Conservation (phyloP, 441 rosid genomes). For the Mallotus japonicus region DNA sequence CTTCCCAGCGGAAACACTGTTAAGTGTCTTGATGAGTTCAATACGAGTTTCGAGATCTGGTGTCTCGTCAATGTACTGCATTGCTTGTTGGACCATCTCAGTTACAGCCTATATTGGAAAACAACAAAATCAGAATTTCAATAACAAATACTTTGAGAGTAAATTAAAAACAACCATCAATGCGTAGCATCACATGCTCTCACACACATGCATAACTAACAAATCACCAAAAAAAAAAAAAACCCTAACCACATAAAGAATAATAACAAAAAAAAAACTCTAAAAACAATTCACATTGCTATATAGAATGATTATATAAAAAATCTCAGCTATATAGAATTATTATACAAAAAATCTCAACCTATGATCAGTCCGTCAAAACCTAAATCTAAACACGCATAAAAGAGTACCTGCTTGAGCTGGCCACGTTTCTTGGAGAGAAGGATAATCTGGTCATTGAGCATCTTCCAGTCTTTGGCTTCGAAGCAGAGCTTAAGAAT, state of each 20-base stretch:
- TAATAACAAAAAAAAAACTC: no score
- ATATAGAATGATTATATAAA: no score
- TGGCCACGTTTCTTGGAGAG: constrained; percentile 92
- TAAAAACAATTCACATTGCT: no score
- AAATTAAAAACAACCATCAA: not conserved
- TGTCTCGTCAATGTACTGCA: constrained; percentile 88
- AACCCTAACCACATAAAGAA: no score
- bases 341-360: no score
- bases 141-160: not conserved
- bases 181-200: no score
- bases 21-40: constrained; percentile 83
- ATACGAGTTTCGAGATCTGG: constrained; percentile 84
- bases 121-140: not conserved
- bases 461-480: constrained; percentile 80
- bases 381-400: not conserved
- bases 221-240: no score
- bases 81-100: constrained; percentile 98
- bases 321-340: no score
- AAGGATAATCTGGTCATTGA: constrained; percentile 79
- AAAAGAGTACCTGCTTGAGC: constrained; percentile 66
- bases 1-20: constrained; percentile 93
- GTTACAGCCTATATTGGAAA: constrained; percentile 64
- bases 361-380: no score
- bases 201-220: no score
- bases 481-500: constrained; percentile 80